These are phyloP conservation scores for Orbilia oligospora DNA, from an alignment of 2,329 filamentous ascomycete species.

Conservation along the genomic window DNA sequence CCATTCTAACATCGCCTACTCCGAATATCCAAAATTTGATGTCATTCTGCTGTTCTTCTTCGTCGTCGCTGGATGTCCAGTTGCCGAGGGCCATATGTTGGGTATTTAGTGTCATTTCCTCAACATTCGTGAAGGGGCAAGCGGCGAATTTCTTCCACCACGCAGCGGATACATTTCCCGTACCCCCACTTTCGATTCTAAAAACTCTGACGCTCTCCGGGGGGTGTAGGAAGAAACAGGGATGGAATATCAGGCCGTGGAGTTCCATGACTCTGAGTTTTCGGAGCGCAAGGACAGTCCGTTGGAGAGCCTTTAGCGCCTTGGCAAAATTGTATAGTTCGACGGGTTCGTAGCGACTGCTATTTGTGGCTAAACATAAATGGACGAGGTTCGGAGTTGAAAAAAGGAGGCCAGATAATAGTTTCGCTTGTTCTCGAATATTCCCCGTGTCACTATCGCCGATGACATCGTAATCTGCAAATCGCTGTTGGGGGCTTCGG, in stretches of 20 bases:
- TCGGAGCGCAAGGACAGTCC: conserved; percentile 11
- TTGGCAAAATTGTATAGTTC: conserved; percentile 29
- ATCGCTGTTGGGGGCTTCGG: conserved; percentile 21
- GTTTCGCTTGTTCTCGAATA: conserved; percentile 22
- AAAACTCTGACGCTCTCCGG: conserved; percentile 12
- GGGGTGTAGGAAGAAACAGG: conserved; percentile 12
- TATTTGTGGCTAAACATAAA: conserved; percentile 20
- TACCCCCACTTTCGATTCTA: conserved; percentile 8
- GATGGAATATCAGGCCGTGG: conserved; percentile 20
- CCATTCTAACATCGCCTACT: conserved; percentile 7
- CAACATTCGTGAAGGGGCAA: conserved; percentile 14
- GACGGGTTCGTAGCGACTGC: conserved; percentile 21
- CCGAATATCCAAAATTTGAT: conserved; percentile 24
- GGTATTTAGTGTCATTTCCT: conserved; percentile 16
- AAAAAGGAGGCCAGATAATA: conserved; percentile 19
- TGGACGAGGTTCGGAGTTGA: conserved; percentile 7
- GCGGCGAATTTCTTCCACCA: conserved; percentile 28
- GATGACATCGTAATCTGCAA: conserved; percentile 22
- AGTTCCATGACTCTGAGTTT: conserved; percentile 24
- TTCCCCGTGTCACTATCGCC: conserved; percentile 16
- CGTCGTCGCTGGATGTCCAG: conserved; percentile 16
- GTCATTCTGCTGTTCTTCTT: conserved; percentile 15
- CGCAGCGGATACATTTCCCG: conserved; percentile 8
- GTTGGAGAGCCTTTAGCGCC: conserved; percentile 21
- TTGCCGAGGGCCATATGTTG: conserved; percentile 12